A percentile compares a stretch with the other conserved stretches of the same genome.
These are phyloP conservation scores for Spinacia oleracea DNA, from an alignment of 179 eudicot genomes.

Conservation along the genomic window DNA sequence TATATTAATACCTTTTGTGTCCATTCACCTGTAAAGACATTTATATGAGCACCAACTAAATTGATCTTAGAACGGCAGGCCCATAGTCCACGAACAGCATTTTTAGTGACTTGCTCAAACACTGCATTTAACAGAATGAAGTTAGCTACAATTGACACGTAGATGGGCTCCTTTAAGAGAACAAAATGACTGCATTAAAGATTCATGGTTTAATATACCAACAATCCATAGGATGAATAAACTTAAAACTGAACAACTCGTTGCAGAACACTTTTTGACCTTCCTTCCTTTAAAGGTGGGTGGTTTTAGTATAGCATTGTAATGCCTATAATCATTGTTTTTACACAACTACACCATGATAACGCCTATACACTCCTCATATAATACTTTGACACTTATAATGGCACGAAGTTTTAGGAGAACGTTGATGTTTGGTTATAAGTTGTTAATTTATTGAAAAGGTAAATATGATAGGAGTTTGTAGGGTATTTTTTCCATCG, in stretches of 20 bases:
- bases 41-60: constrained; percentile 94
- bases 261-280: neutral
- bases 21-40: constrained; percentile 99
- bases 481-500: too few species aligned
- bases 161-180: neutral
- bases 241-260: too few species aligned
- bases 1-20: constrained; percentile 75
- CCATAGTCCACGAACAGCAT: constrained; percentile 97
- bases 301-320: neutral
- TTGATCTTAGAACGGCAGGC: constrained; percentile 88
- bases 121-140: constrained; percentile 49
- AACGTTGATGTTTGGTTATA: too few species aligned
- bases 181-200: neutral
- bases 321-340: too few species aligned
- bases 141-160: neutral
- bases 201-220: neutral
- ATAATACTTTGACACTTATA: neutral
- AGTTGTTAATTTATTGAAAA: too few species aligned
- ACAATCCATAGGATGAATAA: neutral
- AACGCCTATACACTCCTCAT: neutral
- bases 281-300: neutral
- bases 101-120: constrained; percentile 92
- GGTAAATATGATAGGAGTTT: too few species aligned
- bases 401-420: too few species aligned
- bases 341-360: neutral